phyloP scores from a whole-genome alignment of 257 asterid genomes.

The Solanum rostratum region DNA sequence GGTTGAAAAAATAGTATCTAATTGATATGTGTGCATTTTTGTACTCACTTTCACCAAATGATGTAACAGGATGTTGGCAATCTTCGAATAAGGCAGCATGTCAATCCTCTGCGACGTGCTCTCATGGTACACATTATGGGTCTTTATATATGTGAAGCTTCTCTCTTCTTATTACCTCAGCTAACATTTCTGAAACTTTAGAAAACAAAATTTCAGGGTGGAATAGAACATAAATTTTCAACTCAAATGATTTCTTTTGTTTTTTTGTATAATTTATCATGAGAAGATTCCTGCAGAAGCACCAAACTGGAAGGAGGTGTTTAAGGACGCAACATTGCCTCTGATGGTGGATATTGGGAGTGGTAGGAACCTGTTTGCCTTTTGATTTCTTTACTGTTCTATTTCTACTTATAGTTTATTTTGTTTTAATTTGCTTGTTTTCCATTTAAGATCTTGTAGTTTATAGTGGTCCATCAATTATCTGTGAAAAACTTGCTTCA shows the following conservation, averaged over 20 bases:
- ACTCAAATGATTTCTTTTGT: background rate
- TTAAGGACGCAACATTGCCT: constrained; percentile 59
- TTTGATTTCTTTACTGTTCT: background rate
- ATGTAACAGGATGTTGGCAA: constrained; percentile 77
- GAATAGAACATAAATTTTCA: background rate
- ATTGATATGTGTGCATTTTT: background rate
- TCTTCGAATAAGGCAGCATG: constrained; percentile 88
- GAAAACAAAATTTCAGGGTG: background rate
- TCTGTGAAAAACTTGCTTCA: background rate
- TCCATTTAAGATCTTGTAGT: background rate
- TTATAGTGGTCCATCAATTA: background rate
- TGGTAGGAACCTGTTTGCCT: constrained; percentile 32
- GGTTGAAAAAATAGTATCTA: background rate
- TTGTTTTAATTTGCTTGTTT: background rate
- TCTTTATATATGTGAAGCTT: background rate
- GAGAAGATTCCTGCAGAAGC: constrained; percentile 64
- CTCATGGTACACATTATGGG: constrained; percentile 40
- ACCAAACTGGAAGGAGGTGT: constrained; percentile 76
- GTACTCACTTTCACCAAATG: background rate
- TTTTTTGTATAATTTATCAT: background rate
- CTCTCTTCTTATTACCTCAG: background rate
- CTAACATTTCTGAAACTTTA: background rate
- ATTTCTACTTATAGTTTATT: background rate
- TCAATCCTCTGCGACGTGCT: constrained; percentile 67
- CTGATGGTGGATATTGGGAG: constrained; percentile 90